phyloP scores from a whole-genome alignment of 1,139 yeast genomes.

The Arxiozyma bovina region DNA sequence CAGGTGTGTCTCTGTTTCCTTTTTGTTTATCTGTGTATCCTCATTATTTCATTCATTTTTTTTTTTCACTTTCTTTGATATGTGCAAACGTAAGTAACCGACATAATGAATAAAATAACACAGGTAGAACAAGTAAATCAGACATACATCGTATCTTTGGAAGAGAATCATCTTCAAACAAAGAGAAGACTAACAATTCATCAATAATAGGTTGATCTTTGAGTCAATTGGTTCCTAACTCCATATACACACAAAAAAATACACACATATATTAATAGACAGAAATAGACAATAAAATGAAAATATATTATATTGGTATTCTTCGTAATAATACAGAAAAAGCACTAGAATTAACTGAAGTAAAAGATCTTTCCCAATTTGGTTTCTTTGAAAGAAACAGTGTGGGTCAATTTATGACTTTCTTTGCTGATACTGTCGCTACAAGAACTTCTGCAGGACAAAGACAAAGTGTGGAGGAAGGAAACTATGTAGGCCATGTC shows the following conservation, averaged over 20 bases:
- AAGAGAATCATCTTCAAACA: no score
- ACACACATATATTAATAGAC: not conserved
- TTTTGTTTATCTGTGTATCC: not conserved
- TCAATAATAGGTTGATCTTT: not conserved
- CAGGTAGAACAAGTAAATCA: no score
- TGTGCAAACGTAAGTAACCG: not conserved
- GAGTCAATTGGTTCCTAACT: not conserved
- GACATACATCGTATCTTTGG: not conserved
- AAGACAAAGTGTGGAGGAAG: constrained; percentile 92
- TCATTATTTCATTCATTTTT: no score
- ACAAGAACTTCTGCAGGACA: constrained; percentile 82
- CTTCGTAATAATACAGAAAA: constrained; percentile 55
- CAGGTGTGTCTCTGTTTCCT: no score
- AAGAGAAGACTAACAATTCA: no score
- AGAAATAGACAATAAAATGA: constrained; percentile 42
- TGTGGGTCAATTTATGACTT: constrained; percentile 86
- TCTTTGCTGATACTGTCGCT: constrained; percentile 84
- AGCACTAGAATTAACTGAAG: constrained; percentile 67
- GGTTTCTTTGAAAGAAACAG: constrained; percentile 76
- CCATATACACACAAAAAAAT: not conserved
- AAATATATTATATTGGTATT: constrained; percentile 82
- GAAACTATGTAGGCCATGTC: constrained; percentile 81
- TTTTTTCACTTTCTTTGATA: not conserved
- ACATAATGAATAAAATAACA: no score
- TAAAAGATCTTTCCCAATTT: constrained; percentile 76